Percentiles rank a stretch among this genome's conserved stretches.
phyloP scores from a whole-genome alignment of 371 early-diverging fungal genomes.

The Lichtheimia hyalospora region DNA sequence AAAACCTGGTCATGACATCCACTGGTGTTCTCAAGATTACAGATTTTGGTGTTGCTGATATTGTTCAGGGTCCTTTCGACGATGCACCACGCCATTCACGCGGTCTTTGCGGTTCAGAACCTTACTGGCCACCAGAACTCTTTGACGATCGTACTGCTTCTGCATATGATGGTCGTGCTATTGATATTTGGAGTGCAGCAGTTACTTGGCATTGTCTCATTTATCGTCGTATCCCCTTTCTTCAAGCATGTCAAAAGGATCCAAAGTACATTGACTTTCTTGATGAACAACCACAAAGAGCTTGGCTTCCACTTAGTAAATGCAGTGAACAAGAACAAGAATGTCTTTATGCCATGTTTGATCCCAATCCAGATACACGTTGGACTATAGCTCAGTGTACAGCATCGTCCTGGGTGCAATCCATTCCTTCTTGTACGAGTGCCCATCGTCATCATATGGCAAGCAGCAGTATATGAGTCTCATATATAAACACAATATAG shows the following conservation, averaged over 20 bases:
- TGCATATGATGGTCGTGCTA: conserved; percentile 26
- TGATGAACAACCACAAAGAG: conserved; percentile 17
- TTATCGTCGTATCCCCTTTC: conserved; percentile 40
- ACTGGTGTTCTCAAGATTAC: conserved; percentile 62
- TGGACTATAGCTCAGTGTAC: conserved; percentile 47
- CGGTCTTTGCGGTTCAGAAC: conserved; percentile 31
- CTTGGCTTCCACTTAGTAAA: conserved; percentile 60
- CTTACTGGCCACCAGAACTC: conserved; percentile 34
- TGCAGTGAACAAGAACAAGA: conserved; percentile 28
- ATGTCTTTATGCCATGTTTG: conserved; percentile 47
- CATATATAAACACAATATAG: background rate
- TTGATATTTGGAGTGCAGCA: conserved; percentile 37
- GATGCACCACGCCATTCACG: conserved; percentile 12
- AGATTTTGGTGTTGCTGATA: conserved; percentile 73
- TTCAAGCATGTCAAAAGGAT: conserved; percentile 54
- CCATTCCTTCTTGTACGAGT: conserved; percentile 17
- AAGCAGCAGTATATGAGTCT: background rate
- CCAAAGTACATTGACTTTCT: conserved; percentile 67
- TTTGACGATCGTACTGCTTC: conserved; percentile 4
- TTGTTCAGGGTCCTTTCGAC: conserved; percentile 34
- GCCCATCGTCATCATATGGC: conserved; percentile 13
- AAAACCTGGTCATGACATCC: conserved; percentile 62
- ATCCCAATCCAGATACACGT: conserved; percentile 41
- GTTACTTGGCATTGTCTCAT: conserved; percentile 33
- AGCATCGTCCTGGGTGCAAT: conserved; percentile 45